These are phyloP conservation scores for Botrytis fabae DNA, from an alignment of 2,329 filamentous ascomycete species.

Conservation along the genomic window DNA sequence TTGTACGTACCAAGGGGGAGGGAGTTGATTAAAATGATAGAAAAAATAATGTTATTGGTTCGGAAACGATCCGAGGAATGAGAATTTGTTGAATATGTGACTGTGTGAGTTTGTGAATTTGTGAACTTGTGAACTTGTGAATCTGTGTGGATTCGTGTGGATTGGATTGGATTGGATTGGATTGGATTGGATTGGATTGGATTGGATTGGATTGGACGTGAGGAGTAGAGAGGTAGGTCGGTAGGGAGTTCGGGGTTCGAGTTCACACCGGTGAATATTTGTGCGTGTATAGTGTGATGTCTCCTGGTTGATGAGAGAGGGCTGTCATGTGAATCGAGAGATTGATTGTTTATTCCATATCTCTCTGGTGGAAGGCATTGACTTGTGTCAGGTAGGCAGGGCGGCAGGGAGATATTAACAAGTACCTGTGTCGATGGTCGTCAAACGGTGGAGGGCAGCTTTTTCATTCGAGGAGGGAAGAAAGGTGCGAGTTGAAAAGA, in stretches of 20 bases:
- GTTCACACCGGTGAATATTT: not conserved
- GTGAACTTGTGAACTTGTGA: not conserved
- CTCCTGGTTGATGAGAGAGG: not conserved
- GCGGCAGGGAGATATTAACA: too few relatives aligned
- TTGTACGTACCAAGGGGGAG: constrained; percentile 10
- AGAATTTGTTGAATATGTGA: constrained; percentile 7
- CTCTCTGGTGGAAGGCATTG: not conserved
- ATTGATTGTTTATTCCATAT: not conserved
- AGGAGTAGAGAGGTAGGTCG: not conserved
- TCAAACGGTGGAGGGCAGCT: not conserved
- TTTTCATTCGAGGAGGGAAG: not conserved
- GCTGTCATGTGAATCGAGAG: not conserved
- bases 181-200: not conserved
- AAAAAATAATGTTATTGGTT: not conserved
- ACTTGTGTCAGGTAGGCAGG: not conserved
- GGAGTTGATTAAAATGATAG: constrained; percentile 3
- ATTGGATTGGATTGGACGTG: not conserved
- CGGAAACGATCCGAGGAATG: constrained; percentile 19
- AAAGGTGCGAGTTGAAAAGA: not conserved
- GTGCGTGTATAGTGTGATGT: not conserved
- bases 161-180: not conserved
- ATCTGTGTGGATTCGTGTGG: not conserved
- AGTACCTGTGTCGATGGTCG: not conserved
- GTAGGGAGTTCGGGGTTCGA: not conserved
- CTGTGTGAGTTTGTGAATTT: not conserved